Evolutionary conservation across 148 eudicot species (phyloP), one percentile per base, ranked within the genome.

Genomic region (Rhododendron molle): DNA sequence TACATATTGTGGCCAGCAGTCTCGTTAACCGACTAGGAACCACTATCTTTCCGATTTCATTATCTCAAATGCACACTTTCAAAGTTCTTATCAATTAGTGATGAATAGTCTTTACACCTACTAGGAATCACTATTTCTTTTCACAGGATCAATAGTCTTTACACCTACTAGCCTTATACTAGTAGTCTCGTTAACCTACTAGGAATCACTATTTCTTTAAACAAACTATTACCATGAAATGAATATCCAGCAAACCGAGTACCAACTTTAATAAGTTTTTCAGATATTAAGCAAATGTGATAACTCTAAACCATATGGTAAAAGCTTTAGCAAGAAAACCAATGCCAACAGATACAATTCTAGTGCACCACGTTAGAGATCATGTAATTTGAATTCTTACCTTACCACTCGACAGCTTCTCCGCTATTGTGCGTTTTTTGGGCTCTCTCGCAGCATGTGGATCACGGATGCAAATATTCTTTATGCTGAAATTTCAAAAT

Each of bases 351-450:
- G n/a, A 65, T 43, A 8, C n/a, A 60, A 20, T 34, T 21, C 38
- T 32, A 32, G 28, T 56, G 8, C 23, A 76, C 8, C 23, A 49
- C 0, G 15, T 71, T 69, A 71, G 26, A 71, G 67, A 81, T 38
- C 58, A 52, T 40, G 18, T 20, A 76, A 83, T 60, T 81, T 81
- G 30, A 77, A 56, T 60, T 73, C 76, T 86, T 91, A 96, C 99
- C 98, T 90, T 93, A 80, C 92, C 89, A 74, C 90, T 92, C 52
- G 93, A 87, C 84, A 92, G 91, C 92, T 96, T 96, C 86, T 91
- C 97, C 1, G 88, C 91, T 87, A 92, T 88, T 28, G 86, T 91
- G 80, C 86, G 83, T 85, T 91, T 93, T 80, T 46, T 88, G 49
- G 90, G 85, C 80, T 92, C 91, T 60, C 40, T 87, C 77, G 82